Evolutionary conservation across 176 grass and related monocot genomes (phyloP).

Genomic region (Canna indica): DNA sequence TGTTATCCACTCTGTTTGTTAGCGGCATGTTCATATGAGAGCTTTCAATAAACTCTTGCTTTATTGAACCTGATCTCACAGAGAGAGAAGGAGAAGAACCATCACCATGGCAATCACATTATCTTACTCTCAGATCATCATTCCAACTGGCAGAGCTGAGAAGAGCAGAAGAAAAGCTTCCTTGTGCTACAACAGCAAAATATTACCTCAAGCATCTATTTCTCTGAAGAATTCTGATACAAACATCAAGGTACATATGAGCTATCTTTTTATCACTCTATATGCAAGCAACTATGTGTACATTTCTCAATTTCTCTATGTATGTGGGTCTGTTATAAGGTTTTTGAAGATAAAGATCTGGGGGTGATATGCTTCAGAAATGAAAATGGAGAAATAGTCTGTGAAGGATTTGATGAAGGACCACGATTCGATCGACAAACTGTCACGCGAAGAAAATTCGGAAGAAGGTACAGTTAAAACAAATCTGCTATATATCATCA

Average conservation of each 20-base stretch:
- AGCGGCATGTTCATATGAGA: no score
- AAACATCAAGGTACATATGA: neutral
- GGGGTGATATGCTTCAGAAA: constrained; percentile 79
- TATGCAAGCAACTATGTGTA: neutral
- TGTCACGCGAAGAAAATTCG: neutral
- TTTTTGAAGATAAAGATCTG: constrained; percentile 66
- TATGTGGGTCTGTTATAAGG: constrained; percentile 9
- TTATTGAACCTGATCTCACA: neutral
- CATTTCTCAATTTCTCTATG: neutral
- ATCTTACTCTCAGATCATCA: neutral
- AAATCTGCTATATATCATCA: no score
- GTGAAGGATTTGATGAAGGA: constrained; percentile 84
- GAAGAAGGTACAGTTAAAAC: constrained; percentile 26
- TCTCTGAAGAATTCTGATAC: neutral
- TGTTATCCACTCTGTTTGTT: no score
- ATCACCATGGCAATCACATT: constrained; percentile 12
- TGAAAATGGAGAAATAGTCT: constrained; percentile 67
- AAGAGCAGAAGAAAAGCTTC: neutral
- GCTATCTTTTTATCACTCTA: neutral
- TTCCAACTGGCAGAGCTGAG: neutral
- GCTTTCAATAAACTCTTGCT: no score
- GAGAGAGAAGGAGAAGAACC: neutral
- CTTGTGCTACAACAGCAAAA: neutral
- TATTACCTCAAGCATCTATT: neutral
- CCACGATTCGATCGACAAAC: constrained; percentile 33